Percentiles rank a stretch among this genome's conserved stretches.
Evolutionary conservation across 257 asterid genomes (phyloP).

Genomic region (Cordia subcordata): DNA sequence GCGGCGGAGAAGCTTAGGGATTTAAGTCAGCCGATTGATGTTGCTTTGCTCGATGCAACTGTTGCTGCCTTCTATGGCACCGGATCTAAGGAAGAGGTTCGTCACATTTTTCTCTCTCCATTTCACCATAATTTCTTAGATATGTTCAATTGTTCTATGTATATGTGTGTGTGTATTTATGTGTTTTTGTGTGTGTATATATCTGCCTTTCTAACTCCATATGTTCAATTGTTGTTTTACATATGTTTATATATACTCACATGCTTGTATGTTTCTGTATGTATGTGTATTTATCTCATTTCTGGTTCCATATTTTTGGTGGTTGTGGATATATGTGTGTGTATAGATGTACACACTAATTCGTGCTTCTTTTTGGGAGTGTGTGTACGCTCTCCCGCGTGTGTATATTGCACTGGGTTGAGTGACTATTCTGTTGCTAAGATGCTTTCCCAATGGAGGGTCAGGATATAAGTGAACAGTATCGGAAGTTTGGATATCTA

Average conservation of each 20-base stretch:
- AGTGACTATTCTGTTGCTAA: no score
- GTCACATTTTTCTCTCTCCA: background rate
- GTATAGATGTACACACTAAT: no score
- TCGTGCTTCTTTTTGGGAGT: no score
- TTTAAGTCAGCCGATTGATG: conserved; percentile 89
- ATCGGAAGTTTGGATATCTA: no score
- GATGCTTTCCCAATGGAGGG: no score
- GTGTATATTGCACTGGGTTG: no score
- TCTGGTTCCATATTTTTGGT: background rate
- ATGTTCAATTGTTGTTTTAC: background rate
- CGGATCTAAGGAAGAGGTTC: conserved; percentile 97
- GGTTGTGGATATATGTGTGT: background rate
- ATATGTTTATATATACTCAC: no score
- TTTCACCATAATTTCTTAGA: background rate
- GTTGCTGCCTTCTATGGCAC: conserved; percentile 93
- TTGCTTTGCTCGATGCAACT: conserved; percentile 81
- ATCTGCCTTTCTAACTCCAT: background rate
- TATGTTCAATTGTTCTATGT: background rate
- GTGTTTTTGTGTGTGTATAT: no score
- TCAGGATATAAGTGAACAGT: background rate
- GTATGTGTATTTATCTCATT: background rate
- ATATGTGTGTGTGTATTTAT: no score
- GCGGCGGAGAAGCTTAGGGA: conserved; percentile 86
- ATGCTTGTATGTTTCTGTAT: no score
- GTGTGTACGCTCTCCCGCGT: no score